Conservation (phyloP, 2,329 filamentous ascomycete species). For the Cadophora sp. region DNA sequence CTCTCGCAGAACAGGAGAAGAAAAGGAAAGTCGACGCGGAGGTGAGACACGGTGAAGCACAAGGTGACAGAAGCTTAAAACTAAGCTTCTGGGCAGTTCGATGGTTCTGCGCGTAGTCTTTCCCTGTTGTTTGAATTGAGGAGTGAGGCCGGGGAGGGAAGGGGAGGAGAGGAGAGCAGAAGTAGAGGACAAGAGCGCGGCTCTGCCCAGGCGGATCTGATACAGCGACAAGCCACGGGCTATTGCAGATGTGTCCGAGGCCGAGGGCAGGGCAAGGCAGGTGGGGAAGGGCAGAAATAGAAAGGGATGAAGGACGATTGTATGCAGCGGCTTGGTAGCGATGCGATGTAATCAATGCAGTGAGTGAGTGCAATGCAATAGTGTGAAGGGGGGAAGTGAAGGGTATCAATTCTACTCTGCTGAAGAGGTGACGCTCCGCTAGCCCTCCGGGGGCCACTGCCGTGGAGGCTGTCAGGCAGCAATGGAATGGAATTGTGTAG, state of each 20-base stretch:
- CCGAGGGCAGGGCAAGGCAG: neutral
- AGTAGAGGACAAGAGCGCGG: too few species aligned
- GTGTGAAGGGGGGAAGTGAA: too few species aligned
- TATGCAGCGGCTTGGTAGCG: neutral
- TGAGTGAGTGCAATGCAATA: too few species aligned
- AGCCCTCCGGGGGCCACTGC: too few species aligned
- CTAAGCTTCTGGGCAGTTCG: constrained; percentile 17
- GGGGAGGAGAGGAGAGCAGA: too few species aligned
- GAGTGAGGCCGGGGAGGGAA: neutral
- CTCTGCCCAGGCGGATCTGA: constrained; percentile 14
- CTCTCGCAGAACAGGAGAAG: constrained; percentile 27
- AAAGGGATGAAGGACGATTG: neutral
- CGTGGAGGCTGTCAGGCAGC: too few species aligned
- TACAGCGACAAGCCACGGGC: constrained; percentile 5
- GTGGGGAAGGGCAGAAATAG: neutral
- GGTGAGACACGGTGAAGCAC: constrained; percentile 41
- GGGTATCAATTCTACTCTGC: too few species aligned
- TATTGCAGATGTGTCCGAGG: neutral
- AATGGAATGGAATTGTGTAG: too few species aligned
- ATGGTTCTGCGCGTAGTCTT: constrained; percentile 29
- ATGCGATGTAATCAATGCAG: neutral
- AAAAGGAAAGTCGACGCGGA: constrained; percentile 33
- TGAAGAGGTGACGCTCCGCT: too few species aligned
- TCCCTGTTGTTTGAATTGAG: neutral
- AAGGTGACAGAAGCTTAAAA: constrained; percentile 44